Evolutionary conservation across 2,329 filamentous ascomycete genomes (phyloP), one percentile per base, ranked within the genome.

Genomic region (Cercospora nicotianae): DNA sequence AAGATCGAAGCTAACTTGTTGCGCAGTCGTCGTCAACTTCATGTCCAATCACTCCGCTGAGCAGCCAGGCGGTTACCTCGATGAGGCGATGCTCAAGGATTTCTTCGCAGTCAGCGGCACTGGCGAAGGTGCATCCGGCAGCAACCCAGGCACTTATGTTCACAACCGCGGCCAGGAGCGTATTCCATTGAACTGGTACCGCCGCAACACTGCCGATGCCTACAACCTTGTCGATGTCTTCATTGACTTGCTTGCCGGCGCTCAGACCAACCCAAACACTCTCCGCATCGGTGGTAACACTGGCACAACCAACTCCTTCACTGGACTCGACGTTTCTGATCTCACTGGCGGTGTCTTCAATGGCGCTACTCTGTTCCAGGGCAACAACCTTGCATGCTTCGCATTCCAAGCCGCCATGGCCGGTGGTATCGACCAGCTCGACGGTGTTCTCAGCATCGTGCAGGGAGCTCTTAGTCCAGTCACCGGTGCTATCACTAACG

Each of bases 271-370:
- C 48, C 68, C 75, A 8, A 77, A 77, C 71, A 75, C 72, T 4
- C 72, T 79, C 36, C 72, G 65, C 57, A 66, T 80, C 20, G 79
- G 79, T 26, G 79, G 79, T 28, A 80, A 80, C 72, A 78, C 77
- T n/a, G 78, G 78, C 20, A 76, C 69, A 2, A 65, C 70, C 6
- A 77, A 80, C 69, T 74, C 74, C 28, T 80, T 79, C 72, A 72
- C 73, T 20, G 77, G 77, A 4, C 60, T 81, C 39, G 74, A 81
- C 65, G 63, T 79, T 6, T 65, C 58, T 10, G 70, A 80, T 42
- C 65, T 82, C 6, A 81, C 79, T 13, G 75, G 75, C 10, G 81
- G 81, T 30, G 75, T 83, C 0, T 80, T 81, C 66, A 84, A 83
- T 39, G 57, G 36, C 4, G 65, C 64, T 8, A 60, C 53, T 16